Percentiles rank a stretch among this genome's conserved stretches.
Conservation (phyloP, 345 rosid genomes). For the Hibiscus tridactylites region DNA sequence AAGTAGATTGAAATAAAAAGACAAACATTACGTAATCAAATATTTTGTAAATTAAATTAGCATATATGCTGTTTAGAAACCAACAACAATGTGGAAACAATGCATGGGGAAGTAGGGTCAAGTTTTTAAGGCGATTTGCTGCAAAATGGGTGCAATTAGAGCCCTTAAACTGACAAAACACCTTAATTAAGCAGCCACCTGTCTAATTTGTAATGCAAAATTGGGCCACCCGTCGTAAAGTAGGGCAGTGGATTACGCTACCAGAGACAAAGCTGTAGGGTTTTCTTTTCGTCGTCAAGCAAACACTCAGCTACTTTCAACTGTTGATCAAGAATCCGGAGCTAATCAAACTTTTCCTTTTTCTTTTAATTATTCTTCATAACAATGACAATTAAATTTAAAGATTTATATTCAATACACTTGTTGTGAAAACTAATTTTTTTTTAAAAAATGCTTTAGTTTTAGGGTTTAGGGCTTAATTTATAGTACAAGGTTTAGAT, state of each 20-base stretch:
- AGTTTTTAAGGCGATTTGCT: not conserved
- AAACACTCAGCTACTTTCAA: not conserved
- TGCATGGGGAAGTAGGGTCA: not conserved
- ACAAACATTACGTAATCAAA: not conserved
- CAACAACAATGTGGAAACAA: not conserved
- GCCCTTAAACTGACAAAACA: not conserved
- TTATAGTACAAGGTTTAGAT: too few relatives aligned
- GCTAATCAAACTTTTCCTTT: too few relatives aligned
- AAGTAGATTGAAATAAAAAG: not conserved
- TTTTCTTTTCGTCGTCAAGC: not conserved
- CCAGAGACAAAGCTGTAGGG: not conserved
- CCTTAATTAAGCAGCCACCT: too few relatives aligned
- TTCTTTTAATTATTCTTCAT: too few relatives aligned
- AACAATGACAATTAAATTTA: too few relatives aligned
- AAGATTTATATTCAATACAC: too few relatives aligned
- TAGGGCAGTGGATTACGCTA: not conserved
- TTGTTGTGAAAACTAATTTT: too few relatives aligned
- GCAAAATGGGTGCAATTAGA: not conserved
- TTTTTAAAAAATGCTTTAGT: too few relatives aligned
- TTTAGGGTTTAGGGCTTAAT: too few relatives aligned
- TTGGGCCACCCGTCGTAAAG: too few relatives aligned
- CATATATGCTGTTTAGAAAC: conserved; percentile 2
- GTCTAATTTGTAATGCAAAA: too few relatives aligned
- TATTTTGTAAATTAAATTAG: not conserved
- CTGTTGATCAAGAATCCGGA: not conserved